Percentiles rank a stretch among this genome's conserved stretches.
Conservation (phyloP, 1,284 basidiomycete genomes). For the Malassezia nana region DNA sequence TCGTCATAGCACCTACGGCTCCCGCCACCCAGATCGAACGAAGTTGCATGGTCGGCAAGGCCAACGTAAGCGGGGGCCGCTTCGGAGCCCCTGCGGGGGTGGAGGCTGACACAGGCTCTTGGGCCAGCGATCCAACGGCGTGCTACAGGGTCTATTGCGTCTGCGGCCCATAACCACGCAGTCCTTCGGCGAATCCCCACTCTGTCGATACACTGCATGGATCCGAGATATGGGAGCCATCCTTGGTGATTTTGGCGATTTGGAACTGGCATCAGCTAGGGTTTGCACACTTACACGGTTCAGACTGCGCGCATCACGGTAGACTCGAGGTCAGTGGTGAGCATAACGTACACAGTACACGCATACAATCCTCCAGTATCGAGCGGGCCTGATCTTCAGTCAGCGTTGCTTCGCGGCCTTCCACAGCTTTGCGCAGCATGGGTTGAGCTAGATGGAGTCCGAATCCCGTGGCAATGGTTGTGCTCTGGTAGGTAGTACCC, state of each 20-base stretch:
- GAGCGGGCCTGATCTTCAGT: constrained; percentile 69
- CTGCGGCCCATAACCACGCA: constrained; percentile 58
- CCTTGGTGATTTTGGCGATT: constrained; percentile 75
- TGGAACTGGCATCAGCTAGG: constrained; percentile 61
- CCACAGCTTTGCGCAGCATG: constrained; percentile 76
- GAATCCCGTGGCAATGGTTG: constrained; percentile 93
- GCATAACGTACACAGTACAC: constrained; percentile 61
- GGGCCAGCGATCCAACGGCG: too few species aligned
- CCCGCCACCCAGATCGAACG: neutral
- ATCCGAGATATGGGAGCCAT: constrained; percentile 71
- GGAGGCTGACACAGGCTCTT: neutral
- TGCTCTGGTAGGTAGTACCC: constrained; percentile 85
- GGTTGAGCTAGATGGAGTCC: constrained; percentile 92
- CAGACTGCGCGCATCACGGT: constrained; percentile 87
- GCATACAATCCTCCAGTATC: constrained; percentile 78
- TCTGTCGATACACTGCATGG: constrained; percentile 65
- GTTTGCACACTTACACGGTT: constrained; percentile 65
- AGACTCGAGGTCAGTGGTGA: constrained; percentile 51
- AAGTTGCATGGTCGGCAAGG: neutral
- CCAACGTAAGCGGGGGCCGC: neutral
- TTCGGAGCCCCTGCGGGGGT: neutral
- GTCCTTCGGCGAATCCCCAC: constrained; percentile 86
- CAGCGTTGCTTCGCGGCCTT: constrained; percentile 65
- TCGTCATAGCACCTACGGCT: neutral
- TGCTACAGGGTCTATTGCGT: constrained; percentile 28